These are phyloP conservation scores for Quercus wislizeni DNA, from an alignment of 306 rosid species.

Conservation along the genomic window DNA sequence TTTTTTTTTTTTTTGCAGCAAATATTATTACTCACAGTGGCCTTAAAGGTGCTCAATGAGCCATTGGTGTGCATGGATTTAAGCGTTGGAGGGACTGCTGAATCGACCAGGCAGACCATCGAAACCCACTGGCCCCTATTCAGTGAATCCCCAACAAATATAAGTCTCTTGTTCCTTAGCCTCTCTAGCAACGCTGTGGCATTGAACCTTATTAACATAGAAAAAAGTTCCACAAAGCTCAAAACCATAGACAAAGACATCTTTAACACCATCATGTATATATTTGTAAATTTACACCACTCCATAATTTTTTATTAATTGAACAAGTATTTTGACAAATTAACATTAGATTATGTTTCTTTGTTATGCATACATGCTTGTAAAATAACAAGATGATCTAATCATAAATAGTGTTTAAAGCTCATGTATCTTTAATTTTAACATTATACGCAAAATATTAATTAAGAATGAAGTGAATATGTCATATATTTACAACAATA, in stretches of 20 bases:
- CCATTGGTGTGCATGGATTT: conserved; percentile 70
- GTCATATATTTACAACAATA: no score
- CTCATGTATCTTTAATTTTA: no score
- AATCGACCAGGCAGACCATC: conserved; percentile 75
- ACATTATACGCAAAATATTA: no score
- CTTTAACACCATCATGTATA: neutral
- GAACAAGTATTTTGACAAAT: no score
- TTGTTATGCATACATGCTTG: no score
- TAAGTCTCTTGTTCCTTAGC: conserved; percentile 79
- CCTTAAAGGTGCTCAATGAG: conserved; percentile 64
- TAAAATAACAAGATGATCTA: no score
- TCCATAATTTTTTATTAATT: no score
- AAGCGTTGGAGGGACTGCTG: conserved; percentile 32
- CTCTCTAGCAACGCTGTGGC: conserved; percentile 72
- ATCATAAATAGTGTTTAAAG: no score
- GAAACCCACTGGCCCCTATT: conserved; percentile 96
- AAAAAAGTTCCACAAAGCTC: conserved; percentile 62
- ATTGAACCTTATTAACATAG: conserved; percentile 77
- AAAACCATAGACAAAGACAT: conserved; percentile 33
- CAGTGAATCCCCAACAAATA: conserved; percentile 87
- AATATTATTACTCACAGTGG: conserved; percentile 42
- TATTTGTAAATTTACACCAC: neutral
- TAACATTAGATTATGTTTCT: no score
- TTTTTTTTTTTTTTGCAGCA: no score
- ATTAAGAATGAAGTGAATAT: no score